Conservation (phyloP, 495 filamentous ascomycete species). For the Penicillium egyptiacum region DNA sequence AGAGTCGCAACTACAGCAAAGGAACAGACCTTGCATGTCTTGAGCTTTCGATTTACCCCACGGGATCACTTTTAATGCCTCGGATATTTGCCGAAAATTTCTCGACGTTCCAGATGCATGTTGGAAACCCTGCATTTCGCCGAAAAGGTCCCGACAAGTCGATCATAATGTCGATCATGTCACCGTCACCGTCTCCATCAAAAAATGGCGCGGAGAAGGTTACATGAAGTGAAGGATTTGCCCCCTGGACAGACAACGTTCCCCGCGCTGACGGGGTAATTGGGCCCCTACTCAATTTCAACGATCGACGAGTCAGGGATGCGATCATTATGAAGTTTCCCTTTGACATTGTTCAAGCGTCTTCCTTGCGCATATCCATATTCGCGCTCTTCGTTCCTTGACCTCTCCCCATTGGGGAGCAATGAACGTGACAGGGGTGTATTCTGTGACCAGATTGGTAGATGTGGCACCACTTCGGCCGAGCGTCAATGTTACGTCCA, state of each 20-base stretch:
- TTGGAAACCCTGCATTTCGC: neutral
- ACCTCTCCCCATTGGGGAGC: neutral
- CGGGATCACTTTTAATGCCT: neutral
- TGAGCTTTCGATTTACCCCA: neutral
- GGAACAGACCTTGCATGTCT: neutral
- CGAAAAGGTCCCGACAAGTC: neutral
- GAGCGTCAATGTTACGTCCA: constrained; percentile 11
- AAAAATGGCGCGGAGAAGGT: constrained; percentile 6
- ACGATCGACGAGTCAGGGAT: constrained; percentile 21
- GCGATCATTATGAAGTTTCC: neutral
- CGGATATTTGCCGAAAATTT: neutral
- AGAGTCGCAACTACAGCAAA: neutral
- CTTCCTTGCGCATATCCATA: constrained; percentile 5
- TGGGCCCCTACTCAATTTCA: constrained; percentile 12
- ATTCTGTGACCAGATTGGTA: neutral
- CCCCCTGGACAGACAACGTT: constrained; percentile 4
- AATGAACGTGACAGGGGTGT: neutral
- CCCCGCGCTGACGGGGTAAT: constrained; percentile 25
- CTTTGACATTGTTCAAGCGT: constrained; percentile 5
- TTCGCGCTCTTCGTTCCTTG: constrained; percentile 6
- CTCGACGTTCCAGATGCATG: neutral
- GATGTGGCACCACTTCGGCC: constrained; percentile 13
- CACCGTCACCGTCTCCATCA: neutral
- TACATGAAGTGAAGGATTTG: neutral
- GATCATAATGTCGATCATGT: neutral